Conservation (phyloP, 2,329 filamentous ascomycete species). For the Alternaria gaisen region DNA sequence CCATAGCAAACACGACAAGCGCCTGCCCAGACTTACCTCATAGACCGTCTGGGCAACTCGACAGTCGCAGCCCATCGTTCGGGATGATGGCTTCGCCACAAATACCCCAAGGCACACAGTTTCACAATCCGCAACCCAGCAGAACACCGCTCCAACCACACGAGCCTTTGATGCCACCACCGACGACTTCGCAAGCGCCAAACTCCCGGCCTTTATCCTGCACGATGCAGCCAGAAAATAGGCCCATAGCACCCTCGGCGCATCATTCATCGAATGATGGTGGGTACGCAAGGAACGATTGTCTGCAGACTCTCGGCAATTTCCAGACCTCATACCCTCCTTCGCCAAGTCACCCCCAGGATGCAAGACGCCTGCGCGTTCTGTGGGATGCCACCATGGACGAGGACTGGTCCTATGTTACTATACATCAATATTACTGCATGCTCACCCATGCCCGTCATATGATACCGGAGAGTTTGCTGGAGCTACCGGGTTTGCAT, state of each 20-base stretch:
- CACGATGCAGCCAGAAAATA: not conserved
- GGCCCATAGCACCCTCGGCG: not conserved
- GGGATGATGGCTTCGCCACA: slow-evolving; percentile 16
- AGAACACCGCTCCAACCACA: slow-evolving; percentile 16
- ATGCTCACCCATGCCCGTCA: slow-evolving; percentile 41
- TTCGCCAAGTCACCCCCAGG: slow-evolving; percentile 1
- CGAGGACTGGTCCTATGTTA: slow-evolving; percentile 43
- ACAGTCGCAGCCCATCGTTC: slow-evolving; percentile 9
- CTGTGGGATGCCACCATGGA: slow-evolving; percentile 47
- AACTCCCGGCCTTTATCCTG: not conserved
- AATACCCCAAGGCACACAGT: slow-evolving; percentile 6
- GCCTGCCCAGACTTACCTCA: slow-evolving; percentile 2
- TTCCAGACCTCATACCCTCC: slow-evolving; percentile 11
- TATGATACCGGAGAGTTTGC: slow-evolving; percentile 51
- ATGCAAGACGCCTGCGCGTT: slow-evolving; percentile 30
- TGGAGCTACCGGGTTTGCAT: slow-evolving; percentile 41
- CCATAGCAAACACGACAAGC: not conserved
- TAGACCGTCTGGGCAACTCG: slow-evolving; percentile 6
- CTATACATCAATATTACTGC: slow-evolving; percentile 44
- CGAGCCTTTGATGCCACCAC: slow-evolving; percentile 6
- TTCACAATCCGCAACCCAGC: not conserved
- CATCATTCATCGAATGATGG: not conserved
- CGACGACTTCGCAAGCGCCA: not conserved
- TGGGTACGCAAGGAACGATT: slow-evolving; percentile 28
- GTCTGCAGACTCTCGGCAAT: slow-evolving; percentile 6